Conservation (phyloP, 345 rosid genomes). For the Eucalyptus cladocalyx region DNA sequence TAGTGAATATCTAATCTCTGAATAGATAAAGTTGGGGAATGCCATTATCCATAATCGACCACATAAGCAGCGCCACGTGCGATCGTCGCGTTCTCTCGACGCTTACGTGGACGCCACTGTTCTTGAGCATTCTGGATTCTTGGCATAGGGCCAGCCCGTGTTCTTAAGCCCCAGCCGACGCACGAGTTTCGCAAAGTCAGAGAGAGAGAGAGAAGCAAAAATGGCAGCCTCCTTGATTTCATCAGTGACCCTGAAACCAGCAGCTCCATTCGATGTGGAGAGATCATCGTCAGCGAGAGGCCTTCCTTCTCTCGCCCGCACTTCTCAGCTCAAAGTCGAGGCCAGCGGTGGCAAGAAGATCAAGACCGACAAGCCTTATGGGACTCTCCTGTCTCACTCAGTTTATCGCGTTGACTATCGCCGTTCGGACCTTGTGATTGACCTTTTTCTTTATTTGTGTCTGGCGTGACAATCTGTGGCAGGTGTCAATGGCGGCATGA, state of each 20-base stretch:
- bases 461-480: neutral
- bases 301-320: slow-evolving; percentile 46
- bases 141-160: neutral
- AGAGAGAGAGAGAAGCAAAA: neutral
- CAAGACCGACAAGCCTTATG: slow-evolving; percentile 74
- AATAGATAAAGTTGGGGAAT: neutral
- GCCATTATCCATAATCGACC: neutral
- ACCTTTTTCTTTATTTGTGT: neutral
- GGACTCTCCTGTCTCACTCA: slow-evolving; percentile 1
- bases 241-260: slow-evolving; percentile 42
- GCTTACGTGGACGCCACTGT: neutral
- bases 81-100: neutral
- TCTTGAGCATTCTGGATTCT: neutral
- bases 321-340: slow-evolving; percentile 35
- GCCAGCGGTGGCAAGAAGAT: slow-evolving; percentile 49
- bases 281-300: slow-evolving; percentile 32
- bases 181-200: neutral
- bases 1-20: neutral
- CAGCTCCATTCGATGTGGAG: slow-evolving; percentile 12
- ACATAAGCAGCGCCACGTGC: neutral
- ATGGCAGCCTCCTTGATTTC: slow-evolving; percentile 59
- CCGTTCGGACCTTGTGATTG: neutral
- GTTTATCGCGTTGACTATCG: neutral
- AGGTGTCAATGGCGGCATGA: slow-evolving; percentile 78
- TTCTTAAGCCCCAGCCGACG: neutral